Percentiles rank a stretch among this genome's conserved stretches.
phyloP scores from a whole-genome alignment of 768 basidiomycete genomes.

The Crepidotus variabilis region DNA sequence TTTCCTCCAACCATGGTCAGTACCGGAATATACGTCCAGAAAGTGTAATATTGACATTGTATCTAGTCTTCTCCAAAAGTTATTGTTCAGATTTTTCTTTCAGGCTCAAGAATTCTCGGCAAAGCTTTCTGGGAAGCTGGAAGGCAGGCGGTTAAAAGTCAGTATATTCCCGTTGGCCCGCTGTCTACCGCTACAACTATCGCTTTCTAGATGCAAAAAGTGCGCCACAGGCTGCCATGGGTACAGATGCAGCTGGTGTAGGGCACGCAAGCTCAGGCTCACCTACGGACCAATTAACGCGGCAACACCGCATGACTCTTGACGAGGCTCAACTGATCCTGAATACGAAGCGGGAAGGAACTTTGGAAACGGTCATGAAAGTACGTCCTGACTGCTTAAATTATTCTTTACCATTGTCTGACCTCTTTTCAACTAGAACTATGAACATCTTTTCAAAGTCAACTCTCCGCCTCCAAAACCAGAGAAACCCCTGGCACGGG shows the following conservation, averaged over 20 bases:
- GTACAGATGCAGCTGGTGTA: conserved; percentile 68
- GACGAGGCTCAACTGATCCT: conserved; percentile 94
- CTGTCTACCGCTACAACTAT: not conserved
- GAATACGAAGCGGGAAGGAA: conserved; percentile 76
- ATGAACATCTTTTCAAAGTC: conserved; percentile 89
- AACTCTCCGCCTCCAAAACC: conserved; percentile 71
- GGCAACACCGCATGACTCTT: conserved; percentile 86
- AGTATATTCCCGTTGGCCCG: conserved; percentile 21
- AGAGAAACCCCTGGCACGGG: conserved; percentile 42
- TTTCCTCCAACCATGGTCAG: conserved; percentile 12
- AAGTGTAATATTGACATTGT: not conserved
- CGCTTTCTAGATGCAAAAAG: conserved; percentile 73
- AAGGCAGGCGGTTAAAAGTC: conserved; percentile 90
- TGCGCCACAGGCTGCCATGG: conserved; percentile 66
- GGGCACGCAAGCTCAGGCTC: conserved; percentile 74
- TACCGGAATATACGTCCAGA: not conserved
- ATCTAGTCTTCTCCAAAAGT: conserved; percentile 74
- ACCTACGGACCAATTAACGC: conserved; percentile 74
- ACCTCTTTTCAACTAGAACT: conserved; percentile 53
- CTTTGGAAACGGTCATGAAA: conserved; percentile 66
- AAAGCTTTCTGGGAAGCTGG: conserved; percentile 91
- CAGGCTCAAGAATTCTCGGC: conserved; percentile 80
- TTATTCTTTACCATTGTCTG: not conserved
- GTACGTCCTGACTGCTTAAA: conserved; percentile 33
- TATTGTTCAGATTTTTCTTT: conserved; percentile 74